A percentile compares a stretch with the other conserved stretches of the same genome.
Conservation (phyloP, 768 basidiomycete species). For the Boletus reticulatus region DNA sequence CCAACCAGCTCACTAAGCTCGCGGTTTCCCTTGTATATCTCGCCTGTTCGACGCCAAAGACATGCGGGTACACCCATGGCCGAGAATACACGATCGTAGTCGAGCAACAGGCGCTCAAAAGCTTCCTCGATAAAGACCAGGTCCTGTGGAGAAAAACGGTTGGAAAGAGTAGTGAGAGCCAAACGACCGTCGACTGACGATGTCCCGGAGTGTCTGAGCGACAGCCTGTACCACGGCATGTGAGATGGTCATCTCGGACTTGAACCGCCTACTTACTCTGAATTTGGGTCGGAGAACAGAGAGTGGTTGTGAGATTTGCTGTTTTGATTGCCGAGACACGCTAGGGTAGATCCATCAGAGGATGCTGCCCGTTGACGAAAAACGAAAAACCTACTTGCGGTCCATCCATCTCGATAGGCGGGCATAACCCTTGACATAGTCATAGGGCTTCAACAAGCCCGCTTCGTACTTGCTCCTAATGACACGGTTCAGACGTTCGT, state of each 20-base stretch:
- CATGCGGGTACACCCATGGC: conserved; percentile 98
- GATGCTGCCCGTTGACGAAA: neutral
- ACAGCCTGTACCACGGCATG: conserved; percentile 48
- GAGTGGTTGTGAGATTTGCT: conserved; percentile 87
- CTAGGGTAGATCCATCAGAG: conserved; percentile 35
- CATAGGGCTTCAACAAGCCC: conserved; percentile 90
- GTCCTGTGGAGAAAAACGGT: conserved; percentile 48
- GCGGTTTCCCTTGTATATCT: conserved; percentile 97
- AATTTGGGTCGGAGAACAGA: conserved; percentile 85
- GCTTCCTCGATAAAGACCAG: conserved; percentile 97
- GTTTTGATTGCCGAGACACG: conserved; percentile 87
- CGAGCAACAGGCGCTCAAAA: conserved; percentile 91
- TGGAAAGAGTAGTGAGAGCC: neutral
- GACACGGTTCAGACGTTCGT: conserved; percentile 86
- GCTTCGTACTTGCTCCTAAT: conserved; percentile 98
- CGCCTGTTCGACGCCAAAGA: conserved; percentile 93
- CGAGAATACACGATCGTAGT: conserved; percentile 92
- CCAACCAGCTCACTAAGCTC: conserved; percentile 93
- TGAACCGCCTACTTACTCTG: conserved; percentile 46
- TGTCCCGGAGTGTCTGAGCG: conserved; percentile 80
- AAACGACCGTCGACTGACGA: conserved; percentile 42
- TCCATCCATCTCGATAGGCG: conserved; percentile 95
- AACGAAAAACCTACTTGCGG: conserved; percentile 57
- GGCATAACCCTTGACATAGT: conserved; percentile 95
- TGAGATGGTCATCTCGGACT: neutral